Percentiles rank a stretch among this genome's conserved stretches.
These are phyloP conservation scores for Citrullus mucosospermus DNA, from an alignment of 306 rosid species.

Conservation along the genomic window DNA sequence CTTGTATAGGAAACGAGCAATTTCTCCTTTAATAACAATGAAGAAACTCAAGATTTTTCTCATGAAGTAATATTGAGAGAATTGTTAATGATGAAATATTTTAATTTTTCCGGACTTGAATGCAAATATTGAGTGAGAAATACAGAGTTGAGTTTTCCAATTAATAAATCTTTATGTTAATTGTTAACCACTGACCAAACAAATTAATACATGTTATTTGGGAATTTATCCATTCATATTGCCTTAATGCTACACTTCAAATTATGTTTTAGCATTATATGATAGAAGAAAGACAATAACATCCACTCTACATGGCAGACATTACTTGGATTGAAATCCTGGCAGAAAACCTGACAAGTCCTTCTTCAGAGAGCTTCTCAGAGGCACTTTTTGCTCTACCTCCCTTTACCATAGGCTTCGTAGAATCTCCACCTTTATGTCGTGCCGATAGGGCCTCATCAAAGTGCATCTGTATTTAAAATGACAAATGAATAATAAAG, in stretches of 20 bases:
- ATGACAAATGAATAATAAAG: neutral
- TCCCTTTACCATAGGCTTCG: constrained; percentile 73
- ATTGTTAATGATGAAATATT: neutral
- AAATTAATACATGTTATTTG: neutral
- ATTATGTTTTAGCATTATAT: neutral
- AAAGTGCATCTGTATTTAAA: constrained; percentile 67
- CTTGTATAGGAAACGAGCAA: neutral
- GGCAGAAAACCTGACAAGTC: constrained; percentile 81
- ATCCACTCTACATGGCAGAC: neutral
- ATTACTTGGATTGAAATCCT: constrained; percentile 87
- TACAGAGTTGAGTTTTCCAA: neutral
- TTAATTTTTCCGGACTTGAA: neutral
- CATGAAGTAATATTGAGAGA: neutral
- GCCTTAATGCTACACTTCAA: neutral
- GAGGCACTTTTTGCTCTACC: constrained; percentile 68
- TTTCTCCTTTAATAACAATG: neutral
- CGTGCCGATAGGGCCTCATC: constrained; percentile 93
- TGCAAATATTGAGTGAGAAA: neutral
- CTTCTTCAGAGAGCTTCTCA: constrained; percentile 88
- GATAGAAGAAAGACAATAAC: neutral
- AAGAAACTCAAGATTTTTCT: neutral
- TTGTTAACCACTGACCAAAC: neutral
- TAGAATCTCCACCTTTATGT: constrained; percentile 65
- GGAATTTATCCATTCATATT: neutral
- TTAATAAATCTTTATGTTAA: neutral